A percentile compares a stretch with the other conserved stretches of the same genome.
Conservation (phyloP, 495 filamentous ascomycete species). For the Aspergillus campestris region DNA sequence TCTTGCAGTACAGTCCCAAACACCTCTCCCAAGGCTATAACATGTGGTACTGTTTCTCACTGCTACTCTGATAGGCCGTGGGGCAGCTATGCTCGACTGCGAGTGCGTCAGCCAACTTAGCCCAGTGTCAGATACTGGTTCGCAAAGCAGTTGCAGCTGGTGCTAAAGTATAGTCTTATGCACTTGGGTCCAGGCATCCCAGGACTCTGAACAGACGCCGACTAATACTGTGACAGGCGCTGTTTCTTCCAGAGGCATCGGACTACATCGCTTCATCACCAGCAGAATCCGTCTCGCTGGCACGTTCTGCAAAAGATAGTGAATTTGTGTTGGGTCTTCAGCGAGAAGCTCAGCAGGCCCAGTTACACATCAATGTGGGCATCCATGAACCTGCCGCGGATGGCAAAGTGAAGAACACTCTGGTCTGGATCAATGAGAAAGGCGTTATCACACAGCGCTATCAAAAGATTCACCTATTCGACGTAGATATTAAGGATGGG, state of each 20-base stretch:
- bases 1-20: conserved; percentile 23
- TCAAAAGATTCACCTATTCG: conserved; percentile 74
- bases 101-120: conserved; percentile 68
- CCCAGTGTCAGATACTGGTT: conserved; percentile 63
- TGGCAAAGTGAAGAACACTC: conserved; percentile 51
- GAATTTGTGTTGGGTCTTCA: conserved; percentile 68
- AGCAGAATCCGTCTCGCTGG: conserved; percentile 59
- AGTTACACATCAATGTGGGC: conserved; percentile 75
- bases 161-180: conserved; percentile 52
- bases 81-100: conserved; percentile 83
- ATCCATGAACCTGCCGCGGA: conserved; percentile 69
- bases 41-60: conserved; percentile 1
- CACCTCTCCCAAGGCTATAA: not conserved
- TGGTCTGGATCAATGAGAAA: conserved; percentile 60
- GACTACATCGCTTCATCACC: conserved; percentile 73
- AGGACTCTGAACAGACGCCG: not conserved
- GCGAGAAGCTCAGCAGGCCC: conserved; percentile 48
- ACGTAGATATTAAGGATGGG: conserved; percentile 57
- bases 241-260: conserved; percentile 87
- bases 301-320: conserved; percentile 43
- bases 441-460: conserved; percentile 57
- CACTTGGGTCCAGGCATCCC: not conserved
- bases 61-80: conserved; percentile 51
- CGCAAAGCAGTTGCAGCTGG: conserved; percentile 64
- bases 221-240: conserved; percentile 42